phyloP scores from a whole-genome alignment of 345 rosid species.

The Turnera subulata region DNA sequence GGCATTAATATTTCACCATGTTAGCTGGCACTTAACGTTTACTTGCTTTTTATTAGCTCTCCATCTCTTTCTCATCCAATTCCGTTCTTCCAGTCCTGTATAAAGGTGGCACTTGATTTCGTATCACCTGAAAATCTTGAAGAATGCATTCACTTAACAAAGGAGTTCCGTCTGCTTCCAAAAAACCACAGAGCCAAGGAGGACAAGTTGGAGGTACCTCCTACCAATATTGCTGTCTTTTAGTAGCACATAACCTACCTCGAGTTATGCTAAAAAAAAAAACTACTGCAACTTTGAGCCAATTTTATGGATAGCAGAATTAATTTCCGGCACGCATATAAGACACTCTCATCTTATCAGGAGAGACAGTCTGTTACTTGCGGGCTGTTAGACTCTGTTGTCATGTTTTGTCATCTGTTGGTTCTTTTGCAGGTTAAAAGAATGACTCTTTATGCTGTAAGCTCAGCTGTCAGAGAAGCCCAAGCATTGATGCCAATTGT shows the following conservation, averaged over 20 bases:
- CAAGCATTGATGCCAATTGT: too few relatives aligned
- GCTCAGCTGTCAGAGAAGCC: background rate
- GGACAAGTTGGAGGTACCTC: slow-evolving; percentile 44
- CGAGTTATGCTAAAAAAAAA: too few relatives aligned
- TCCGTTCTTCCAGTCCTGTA: slow-evolving; percentile 39
- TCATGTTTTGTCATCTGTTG: background rate
- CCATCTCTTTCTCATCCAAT: background rate
- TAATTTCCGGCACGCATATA: too few relatives aligned
- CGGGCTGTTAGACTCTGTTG: background rate
- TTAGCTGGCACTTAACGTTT: too few relatives aligned
- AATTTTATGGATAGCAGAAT: too few relatives aligned
- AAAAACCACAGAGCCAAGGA: slow-evolving; percentile 38
- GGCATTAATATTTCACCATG: background rate
- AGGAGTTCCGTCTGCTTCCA: slow-evolving; percentile 48
- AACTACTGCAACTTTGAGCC: too few relatives aligned
- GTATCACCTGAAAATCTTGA: slow-evolving; percentile 48
- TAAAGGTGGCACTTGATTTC: slow-evolving; percentile 48
- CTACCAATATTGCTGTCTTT: background rate
- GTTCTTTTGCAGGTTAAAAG: background rate
- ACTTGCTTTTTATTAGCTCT: background rate
- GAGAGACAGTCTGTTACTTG: too few relatives aligned
- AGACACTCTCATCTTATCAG: too few relatives aligned
- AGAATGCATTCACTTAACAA: slow-evolving; percentile 44
- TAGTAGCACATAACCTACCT: too few relatives aligned
- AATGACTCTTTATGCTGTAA: background rate